Evolutionary conservation across 2,329 filamentous ascomycete genomes (phyloP).

Genomic region (Hawksworthiomyces lignivorus): DNA sequence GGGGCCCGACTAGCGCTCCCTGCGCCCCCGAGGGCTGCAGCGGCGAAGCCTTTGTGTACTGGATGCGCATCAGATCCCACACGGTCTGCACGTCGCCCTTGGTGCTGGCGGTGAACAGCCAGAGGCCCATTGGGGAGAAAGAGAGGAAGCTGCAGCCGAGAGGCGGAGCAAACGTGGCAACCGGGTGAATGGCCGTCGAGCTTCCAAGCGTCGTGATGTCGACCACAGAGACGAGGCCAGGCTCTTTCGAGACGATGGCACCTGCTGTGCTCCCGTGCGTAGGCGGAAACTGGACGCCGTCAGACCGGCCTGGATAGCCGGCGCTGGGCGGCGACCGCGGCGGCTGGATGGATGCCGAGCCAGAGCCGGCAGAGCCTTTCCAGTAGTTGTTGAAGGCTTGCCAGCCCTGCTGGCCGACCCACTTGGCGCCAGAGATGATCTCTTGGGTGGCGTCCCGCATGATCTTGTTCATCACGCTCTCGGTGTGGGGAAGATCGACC

Average conservation of each 20-base stretch:
- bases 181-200: conserved; percentile 49
- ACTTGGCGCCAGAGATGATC: conserved; percentile 64
- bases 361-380: conserved; percentile 45
- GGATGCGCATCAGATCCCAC: conserved; percentile 67
- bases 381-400: conserved; percentile 78
- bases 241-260: conserved; percentile 49
- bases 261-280: conserved; percentile 61
- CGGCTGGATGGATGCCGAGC: conserved; percentile 29
- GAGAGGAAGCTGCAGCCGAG: conserved; percentile 76
- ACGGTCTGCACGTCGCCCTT: conserved; percentile 79
- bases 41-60: conserved; percentile 54
- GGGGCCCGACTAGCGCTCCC: conserved; percentile 41
- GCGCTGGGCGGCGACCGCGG: conserved; percentile 33
- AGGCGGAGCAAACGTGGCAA: conserved; percentile 63
- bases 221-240: conserved; percentile 66
- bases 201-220: conserved; percentile 56
- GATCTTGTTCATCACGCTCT: conserved; percentile 66
- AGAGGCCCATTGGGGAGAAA: conserved; percentile 65
- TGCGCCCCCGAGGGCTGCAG: conserved; percentile 41
- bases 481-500: conserved; percentile 64
- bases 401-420: conserved; percentile 68
- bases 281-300: conserved; percentile 58
- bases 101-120: conserved; percentile 69
- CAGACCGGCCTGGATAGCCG: conserved; percentile 29
- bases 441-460: conserved; percentile 75